Conservation (phyloP, 129 eudicot genomes). For the Tanacetum coccineum region DNA sequence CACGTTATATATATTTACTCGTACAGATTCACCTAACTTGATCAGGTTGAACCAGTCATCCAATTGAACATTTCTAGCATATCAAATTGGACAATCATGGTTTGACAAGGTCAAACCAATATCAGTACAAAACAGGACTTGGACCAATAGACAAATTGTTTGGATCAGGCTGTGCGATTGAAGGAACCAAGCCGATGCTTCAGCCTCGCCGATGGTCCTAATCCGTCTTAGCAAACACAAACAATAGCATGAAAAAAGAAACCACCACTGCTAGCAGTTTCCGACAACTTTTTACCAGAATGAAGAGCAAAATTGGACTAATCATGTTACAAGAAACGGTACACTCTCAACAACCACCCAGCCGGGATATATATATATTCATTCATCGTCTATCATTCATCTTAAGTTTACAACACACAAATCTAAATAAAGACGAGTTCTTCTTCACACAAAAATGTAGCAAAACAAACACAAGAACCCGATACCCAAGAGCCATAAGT, state of each 20-base stretch:
- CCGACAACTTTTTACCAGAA: slow-evolving; percentile 2
- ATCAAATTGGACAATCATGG: background rate
- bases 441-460: slow-evolving; percentile 53
- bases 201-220: background rate
- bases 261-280: slow-evolving; percentile 1
- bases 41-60: too few species aligned
- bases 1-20: too few species aligned
- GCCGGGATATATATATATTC: slow-evolving; percentile 7
- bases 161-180: too few species aligned
- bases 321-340: slow-evolving; percentile 17
- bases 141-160: too few species aligned
- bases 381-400: slow-evolving; percentile 48
- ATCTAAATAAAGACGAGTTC: slow-evolving; percentile 33
- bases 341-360: slow-evolving; percentile 19
- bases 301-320: slow-evolving; percentile 26
- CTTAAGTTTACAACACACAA: slow-evolving; percentile 47
- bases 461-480: slow-evolving; percentile 59
- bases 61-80: background rate
- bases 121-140: background rate
- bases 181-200: too few species aligned
- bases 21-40: too few species aligned
- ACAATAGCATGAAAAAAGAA: background rate
- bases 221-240: too few species aligned
- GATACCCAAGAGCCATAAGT: slow-evolving; percentile 73
- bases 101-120: background rate